Percentiles rank a stretch among this genome's conserved stretches.
Conservation (phyloP, 257 asterid genomes). For the Fraxinus americana region DNA sequence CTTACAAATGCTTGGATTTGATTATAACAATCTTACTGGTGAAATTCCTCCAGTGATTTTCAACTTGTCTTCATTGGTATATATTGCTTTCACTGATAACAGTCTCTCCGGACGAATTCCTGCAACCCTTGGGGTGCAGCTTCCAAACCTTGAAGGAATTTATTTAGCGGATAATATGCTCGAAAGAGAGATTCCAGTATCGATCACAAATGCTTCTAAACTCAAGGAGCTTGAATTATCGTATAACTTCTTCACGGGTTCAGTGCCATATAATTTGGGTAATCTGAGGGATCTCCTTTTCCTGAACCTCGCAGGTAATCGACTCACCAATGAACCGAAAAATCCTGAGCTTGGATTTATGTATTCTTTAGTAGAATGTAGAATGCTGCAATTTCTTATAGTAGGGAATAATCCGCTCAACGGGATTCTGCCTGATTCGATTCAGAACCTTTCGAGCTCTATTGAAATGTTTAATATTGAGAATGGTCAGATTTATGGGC, state of each 20-base stretch:
- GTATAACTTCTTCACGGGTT: slow-evolving; percentile 34
- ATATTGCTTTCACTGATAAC: slow-evolving; percentile 33
- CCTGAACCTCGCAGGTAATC: slow-evolving; percentile 32
- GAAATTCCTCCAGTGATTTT: slow-evolving; percentile 39
- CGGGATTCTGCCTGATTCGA: slow-evolving; percentile 37
- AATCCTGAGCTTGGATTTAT: slow-evolving; percentile 32
- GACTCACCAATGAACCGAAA: slow-evolving; percentile 24
- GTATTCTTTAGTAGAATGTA: slow-evolving; percentile 38
- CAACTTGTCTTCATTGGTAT: slow-evolving; percentile 37
- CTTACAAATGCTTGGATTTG: slow-evolving; percentile 35
- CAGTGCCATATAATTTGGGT: slow-evolving; percentile 39
- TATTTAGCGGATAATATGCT: slow-evolving; percentile 31
- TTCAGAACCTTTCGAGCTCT: slow-evolving; percentile 36
- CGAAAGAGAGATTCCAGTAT: slow-evolving; percentile 32
- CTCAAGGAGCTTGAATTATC: slow-evolving; percentile 32
- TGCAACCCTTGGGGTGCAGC: slow-evolving; percentile 27
- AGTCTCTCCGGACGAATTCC: slow-evolving; percentile 32
- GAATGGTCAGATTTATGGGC: slow-evolving; percentile 30
- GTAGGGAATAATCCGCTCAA: slow-evolving; percentile 30
- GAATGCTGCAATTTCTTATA: slow-evolving; percentile 28
- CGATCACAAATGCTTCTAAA: slow-evolving; percentile 35
- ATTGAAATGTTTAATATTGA: slow-evolving; percentile 34
- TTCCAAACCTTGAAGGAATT: slow-evolving; percentile 42
- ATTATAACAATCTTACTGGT: slow-evolving; percentile 33
- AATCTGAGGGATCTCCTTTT: slow-evolving; percentile 32